Evolutionary conservation across 495 filamentous ascomycete genomes (phyloP).

Genomic region (Daldinia concentrica): DNA sequence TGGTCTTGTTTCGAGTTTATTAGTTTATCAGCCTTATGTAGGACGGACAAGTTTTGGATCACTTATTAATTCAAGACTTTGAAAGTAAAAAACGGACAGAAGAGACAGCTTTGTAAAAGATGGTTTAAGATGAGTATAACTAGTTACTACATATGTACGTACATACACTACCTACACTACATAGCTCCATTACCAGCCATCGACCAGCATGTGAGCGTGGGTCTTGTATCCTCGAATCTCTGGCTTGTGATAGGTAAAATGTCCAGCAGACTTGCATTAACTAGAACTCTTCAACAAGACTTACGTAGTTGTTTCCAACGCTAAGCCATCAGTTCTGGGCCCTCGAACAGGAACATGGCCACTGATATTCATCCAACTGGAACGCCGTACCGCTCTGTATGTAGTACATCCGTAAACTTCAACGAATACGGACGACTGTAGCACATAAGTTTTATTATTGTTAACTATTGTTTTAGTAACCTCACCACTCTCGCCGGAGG

Average conservation of each 20-base stretch:
- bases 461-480: neutral
- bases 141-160: too few species aligned
- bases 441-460: neutral
- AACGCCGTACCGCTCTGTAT: slow-evolving; percentile 13
- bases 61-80: neutral
- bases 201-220: slow-evolving; percentile 18
- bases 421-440: neutral
- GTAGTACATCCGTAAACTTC: neutral
- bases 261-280: neutral
- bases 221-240: slow-evolving; percentile 2
- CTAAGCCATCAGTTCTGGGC: slow-evolving; percentile 9
- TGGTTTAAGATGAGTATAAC: neutral
- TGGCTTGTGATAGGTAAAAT: slow-evolving; percentile 32
- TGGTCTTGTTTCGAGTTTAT: slow-evolving; percentile 25
- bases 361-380: slow-evolving; percentile 32
- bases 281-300: neutral
- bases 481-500: neutral
- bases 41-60: slow-evolving; percentile 10
- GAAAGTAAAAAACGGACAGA: neutral
- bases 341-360: slow-evolving; percentile 8
- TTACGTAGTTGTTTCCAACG: slow-evolving; percentile 26
- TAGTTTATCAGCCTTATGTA: slow-evolving; percentile 4
- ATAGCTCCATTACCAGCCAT: slow-evolving; percentile 23
- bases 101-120: neutral
- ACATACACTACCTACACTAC: neutral